These are phyloP conservation scores for Claviceps citrina DNA, from an alignment of 2,329 filamentous ascomycete species.

Conservation along the genomic window DNA sequence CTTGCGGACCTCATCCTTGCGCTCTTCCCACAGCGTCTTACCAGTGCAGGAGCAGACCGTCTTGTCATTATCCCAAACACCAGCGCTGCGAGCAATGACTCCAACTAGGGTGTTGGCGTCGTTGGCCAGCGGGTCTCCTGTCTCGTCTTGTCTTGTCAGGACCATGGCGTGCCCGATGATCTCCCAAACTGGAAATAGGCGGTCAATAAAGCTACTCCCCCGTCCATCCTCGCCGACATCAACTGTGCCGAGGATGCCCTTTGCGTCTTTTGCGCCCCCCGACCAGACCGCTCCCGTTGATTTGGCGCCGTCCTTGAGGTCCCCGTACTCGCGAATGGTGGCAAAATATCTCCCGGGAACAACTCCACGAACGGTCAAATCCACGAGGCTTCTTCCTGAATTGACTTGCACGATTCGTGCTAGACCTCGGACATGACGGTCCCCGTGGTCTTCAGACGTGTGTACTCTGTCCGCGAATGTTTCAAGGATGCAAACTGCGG, in stretches of 20 bases:
- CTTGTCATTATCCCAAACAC: constrained; percentile 99
- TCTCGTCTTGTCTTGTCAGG: constrained; percentile 50
- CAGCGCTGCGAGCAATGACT: constrained; percentile 86
- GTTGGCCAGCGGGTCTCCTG: constrained; percentile 43
- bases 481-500: constrained; percentile 91
- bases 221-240: constrained; percentile 60
- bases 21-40: constrained; percentile 96
- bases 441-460: constrained; percentile 20
- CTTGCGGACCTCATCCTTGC: constrained; percentile 72
- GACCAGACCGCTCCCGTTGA: constrained; percentile 74
- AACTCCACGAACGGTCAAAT: constrained; percentile 74
- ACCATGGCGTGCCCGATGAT: constrained; percentile 88
- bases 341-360: constrained; percentile 68
- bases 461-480: constrained; percentile 51
- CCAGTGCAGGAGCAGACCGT: constrained; percentile 95
- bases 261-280: constrained; percentile 34
- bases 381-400: constrained; percentile 62
- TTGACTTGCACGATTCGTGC: constrained; percentile 88
- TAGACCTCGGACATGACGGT: constrained; percentile 60
- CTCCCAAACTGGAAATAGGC: constrained; percentile 81
- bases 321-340: constrained; percentile 70
- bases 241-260: constrained; percentile 53
- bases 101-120: constrained; percentile 78
- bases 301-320: constrained; percentile 69
- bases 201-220: constrained; percentile 68